phyloP scores from a whole-genome alignment of 2,329 filamentous ascomycete genomes.

The Calonectria henricotiae region DNA sequence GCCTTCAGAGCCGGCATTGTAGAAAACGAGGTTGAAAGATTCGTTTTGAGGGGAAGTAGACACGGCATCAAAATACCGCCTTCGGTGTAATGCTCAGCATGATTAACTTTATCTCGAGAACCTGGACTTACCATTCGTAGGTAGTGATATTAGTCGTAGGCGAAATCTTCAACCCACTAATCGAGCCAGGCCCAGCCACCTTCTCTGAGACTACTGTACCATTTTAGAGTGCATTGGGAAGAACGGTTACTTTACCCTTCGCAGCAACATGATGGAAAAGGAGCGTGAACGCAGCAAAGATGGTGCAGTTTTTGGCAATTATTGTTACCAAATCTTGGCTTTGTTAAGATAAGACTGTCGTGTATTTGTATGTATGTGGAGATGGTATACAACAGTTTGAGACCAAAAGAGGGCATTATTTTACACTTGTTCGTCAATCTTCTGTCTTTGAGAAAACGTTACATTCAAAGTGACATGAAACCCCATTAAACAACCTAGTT shows the following conservation, averaged over 20 bases:
- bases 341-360: background rate
- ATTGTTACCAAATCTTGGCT: background rate
- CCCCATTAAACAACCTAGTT: background rate
- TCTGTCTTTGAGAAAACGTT: background rate
- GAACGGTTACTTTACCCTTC: background rate
- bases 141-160: conserved; percentile 2
- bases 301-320: background rate
- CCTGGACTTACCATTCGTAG: conserved; percentile 13
- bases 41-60: conserved; percentile 2
- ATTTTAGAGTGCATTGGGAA: conserved; percentile 8
- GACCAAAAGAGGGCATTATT: background rate
- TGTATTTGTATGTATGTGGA: no score
- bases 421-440: conserved; percentile 3
- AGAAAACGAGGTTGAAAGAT: conserved; percentile 15
- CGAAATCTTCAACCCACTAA: conserved; percentile 15
- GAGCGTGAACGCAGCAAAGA: background rate
- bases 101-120: background rate
- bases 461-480: background rate
- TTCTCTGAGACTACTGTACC: background rate
- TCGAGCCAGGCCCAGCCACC: conserved; percentile 6
- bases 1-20: conserved; percentile 8
- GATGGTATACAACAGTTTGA: background rate
- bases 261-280: background rate
- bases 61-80: conserved; percentile 23
- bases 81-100: background rate